A percentile compares a stretch with the other conserved stretches of the same genome.
These are phyloP conservation scores for Pseudogymnoascus sp. DNA, from an alignment of 2,329 filamentous ascomycete genomes.

Conservation along the genomic window DNA sequence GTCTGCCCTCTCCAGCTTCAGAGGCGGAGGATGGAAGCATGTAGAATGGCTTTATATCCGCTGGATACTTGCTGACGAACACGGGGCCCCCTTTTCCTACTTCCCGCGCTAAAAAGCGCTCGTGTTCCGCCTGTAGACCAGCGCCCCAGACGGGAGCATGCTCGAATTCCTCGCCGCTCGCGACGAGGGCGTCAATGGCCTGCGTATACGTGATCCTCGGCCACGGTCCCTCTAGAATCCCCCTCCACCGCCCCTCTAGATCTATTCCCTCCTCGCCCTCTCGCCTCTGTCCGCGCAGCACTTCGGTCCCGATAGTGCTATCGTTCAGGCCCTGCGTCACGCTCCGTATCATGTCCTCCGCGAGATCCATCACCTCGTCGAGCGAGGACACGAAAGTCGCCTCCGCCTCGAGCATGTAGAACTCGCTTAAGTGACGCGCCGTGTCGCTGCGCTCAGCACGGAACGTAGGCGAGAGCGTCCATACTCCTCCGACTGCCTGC, in stretches of 20 bases:
- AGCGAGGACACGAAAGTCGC: slow-evolving; percentile 68
- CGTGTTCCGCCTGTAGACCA: slow-evolving; percentile 84
- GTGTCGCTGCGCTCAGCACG: slow-evolving; percentile 91
- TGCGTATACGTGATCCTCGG: slow-evolving; percentile 74
- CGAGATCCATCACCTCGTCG: slow-evolving; percentile 63
- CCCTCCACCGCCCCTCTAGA: slow-evolving; percentile 63
- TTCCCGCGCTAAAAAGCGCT: slow-evolving; percentile 70
- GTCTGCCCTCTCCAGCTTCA: slow-evolving; percentile 3
- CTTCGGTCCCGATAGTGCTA: slow-evolving; percentile 44
- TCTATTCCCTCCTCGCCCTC: slow-evolving; percentile 26
- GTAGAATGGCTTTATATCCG: slow-evolving; percentile 84
- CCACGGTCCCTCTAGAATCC: slow-evolving; percentile 55
- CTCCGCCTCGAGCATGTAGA: slow-evolving; percentile 97
- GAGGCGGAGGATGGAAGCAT: slow-evolving; percentile 49
- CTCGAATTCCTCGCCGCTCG: slow-evolving; percentile 52
- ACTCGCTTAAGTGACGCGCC: slow-evolving; percentile 87
- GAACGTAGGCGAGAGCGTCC: slow-evolving; percentile 90
- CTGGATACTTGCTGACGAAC: slow-evolving; percentile 92
- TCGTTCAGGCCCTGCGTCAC: slow-evolving; percentile 35
- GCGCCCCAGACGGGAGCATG: slow-evolving; percentile 61
- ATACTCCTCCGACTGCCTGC: slow-evolving; percentile 81
- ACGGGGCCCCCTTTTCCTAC: slow-evolving; percentile 55
- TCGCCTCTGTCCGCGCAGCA: slow-evolving; percentile 38
- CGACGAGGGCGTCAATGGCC: slow-evolving; percentile 61
- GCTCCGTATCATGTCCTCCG: slow-evolving; percentile 67